phyloP scores from a whole-genome alignment of 2,329 filamentous ascomycete species.

The Pestalotiopsis sp. region DNA sequence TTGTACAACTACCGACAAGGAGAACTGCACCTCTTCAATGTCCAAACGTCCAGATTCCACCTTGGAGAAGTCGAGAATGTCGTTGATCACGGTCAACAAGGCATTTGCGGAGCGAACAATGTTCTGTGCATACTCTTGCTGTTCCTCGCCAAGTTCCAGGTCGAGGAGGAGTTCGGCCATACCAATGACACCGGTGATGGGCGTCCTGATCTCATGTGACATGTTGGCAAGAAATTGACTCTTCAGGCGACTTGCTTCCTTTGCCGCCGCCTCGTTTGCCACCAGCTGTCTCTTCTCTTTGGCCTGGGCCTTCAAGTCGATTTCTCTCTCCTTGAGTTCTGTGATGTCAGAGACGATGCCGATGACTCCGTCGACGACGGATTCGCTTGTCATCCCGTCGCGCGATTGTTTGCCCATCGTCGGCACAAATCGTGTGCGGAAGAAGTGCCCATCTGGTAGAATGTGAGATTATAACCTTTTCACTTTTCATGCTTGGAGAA shows the following conservation, averaged over 20 bases:
- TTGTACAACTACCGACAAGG: slow-evolving; percentile 70
- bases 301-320: slow-evolving; percentile 64
- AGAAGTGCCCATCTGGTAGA: slow-evolving; percentile 61
- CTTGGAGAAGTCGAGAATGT: slow-evolving; percentile 89
- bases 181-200: slow-evolving; percentile 79
- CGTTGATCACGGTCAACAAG: slow-evolving; percentile 84
- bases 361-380: slow-evolving; percentile 70
- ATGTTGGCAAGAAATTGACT: slow-evolving; percentile 80
- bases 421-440: slow-evolving; percentile 72
- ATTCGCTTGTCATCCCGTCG: slow-evolving; percentile 50
- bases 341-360: slow-evolving; percentile 82
- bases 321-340: slow-evolving; percentile 67
- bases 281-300: slow-evolving; percentile 71
- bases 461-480: neutral
- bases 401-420: slow-evolving; percentile 59
- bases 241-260: slow-evolving; percentile 79
- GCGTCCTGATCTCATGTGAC: slow-evolving; percentile 79
- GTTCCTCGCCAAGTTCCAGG: slow-evolving; percentile 68
- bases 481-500: neutral
- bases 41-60: slow-evolving; percentile 77
- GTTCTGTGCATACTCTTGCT: slow-evolving; percentile 75
- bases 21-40: slow-evolving; percentile 81
- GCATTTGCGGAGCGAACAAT: slow-evolving; percentile 81
- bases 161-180: slow-evolving; percentile 77
- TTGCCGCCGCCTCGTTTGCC: slow-evolving; percentile 77